Evolutionary conservation across 1,139 yeast genomes (phyloP).

Genomic region (Kodamaea sp.): DNA sequence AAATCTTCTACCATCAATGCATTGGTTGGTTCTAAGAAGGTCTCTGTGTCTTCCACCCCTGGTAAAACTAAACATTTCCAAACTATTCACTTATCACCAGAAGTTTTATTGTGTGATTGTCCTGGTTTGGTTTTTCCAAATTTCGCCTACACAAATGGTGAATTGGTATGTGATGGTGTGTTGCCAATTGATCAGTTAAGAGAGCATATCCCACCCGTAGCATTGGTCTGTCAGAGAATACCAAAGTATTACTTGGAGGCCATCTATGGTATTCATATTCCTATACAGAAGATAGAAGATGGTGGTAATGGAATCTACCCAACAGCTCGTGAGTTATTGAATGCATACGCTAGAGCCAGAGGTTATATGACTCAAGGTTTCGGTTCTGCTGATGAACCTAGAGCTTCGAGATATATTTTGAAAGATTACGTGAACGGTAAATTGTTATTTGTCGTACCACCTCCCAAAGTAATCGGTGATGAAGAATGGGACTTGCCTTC

Average conservation of each 20-base stretch:
- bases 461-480: constrained; percentile 58
- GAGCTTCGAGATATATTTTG: constrained; percentile 89
- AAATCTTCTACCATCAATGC: constrained; percentile 96
- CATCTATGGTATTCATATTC: constrained; percentile 88
- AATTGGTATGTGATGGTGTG: constrained; percentile 96
- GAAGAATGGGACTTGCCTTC: constrained; percentile 39
- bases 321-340: constrained; percentile 84
- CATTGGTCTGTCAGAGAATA: constrained; percentile 81
- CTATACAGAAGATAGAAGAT: constrained; percentile 70
- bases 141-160: constrained; percentile 95
- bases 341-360: constrained; percentile 93
- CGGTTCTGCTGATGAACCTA: constrained; percentile 94
- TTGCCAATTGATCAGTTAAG: constrained; percentile 95
- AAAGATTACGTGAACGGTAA: constrained; percentile 96
- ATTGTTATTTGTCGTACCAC: constrained; percentile 82
- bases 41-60: constrained; percentile 96
- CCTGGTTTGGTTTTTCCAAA: constrained; percentile 99
- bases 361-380: constrained; percentile 98
- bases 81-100: constrained; percentile 82
- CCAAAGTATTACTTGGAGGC: constrained; percentile 92
- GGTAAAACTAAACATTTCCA: constrained; percentile 99
- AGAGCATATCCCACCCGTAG: constrained; percentile 89
- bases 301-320: constrained; percentile 86
- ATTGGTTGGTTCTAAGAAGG: constrained; percentile 92
- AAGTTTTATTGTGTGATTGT: constrained; percentile 92